Base-by-base conservation (phyloP, 116 monocot genomes). In the Papilionanthe hybrid region DNA sequence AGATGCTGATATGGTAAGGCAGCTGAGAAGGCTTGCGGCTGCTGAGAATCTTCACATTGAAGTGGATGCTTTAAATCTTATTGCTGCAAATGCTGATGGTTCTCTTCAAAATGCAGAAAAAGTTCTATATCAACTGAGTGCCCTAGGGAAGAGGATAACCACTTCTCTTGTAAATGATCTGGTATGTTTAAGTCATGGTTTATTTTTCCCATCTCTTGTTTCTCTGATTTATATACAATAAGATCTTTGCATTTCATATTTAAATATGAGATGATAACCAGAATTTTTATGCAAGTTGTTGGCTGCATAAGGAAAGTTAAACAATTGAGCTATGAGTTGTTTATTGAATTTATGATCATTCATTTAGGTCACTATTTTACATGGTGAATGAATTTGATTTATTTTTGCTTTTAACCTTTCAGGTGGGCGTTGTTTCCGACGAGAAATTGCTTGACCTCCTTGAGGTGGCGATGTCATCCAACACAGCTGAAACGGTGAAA, bases 401-500 rank as follows among this genome's bases (percentile, higher is more conserved):
- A n/a, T 75, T 49, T 28, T 28, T 7, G 23, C 13, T 50, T 75
- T 42, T 42, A 65, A 42, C 42, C 28, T 80, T 72, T 58, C 82
- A 98, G 98, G 82, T 91, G 77, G 98, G 94, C 23, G 79, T 92
- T 66, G 90, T 94, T 72, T 90, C 98, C 72, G 92, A 98, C 86
- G 98, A 98, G 81, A 94, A 91, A 78, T 77, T 98, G 73, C 86
- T 98, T 49, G 91, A 92, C 85, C 92, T 98, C 75, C 78, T 98
- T 12, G 93, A 98, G 81, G 77, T 87, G 78, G 98, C 98, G 49
- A 84, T 98, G 91, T 94, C 98, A 72, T 87, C 91, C 77, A 85
- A 98, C 72, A 90, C 91, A 66, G 84, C 86, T 78, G 94, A 98
- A 76, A 98, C 91, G 65, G 94, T 93, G 17, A 92, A 79, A 87